Evolutionary conservation across 2,329 filamentous ascomycete genomes (phyloP).

Genomic region (Elsinoe perseae): DNA sequence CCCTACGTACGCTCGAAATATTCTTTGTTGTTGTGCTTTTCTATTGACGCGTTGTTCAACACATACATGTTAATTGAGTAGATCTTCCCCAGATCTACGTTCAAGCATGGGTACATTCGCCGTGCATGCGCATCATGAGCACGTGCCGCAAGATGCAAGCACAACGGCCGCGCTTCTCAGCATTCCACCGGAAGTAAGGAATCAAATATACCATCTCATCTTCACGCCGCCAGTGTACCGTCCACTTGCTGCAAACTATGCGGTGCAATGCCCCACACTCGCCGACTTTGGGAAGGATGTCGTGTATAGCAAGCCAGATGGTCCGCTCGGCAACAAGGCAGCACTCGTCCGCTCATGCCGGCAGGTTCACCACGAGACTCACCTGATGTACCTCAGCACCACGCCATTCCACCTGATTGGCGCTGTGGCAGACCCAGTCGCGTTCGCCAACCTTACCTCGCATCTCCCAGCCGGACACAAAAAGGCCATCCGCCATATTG

Average conservation of each 20-base stretch:
- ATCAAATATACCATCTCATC: slow-evolving; percentile 19
- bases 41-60: slow-evolving; percentile 5
- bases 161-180: slow-evolving; percentile 14
- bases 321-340: neutral
- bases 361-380: slow-evolving; percentile 15
- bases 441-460: slow-evolving; percentile 25
- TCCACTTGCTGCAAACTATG: neutral
- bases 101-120: neutral
- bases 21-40: slow-evolving; percentile 7
- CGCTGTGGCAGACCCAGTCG: slow-evolving; percentile 22
- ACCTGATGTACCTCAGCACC: slow-evolving; percentile 26
- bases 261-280: neutral
- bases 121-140: slow-evolving; percentile 1
- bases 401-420: slow-evolving; percentile 26
- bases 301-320: neutral
- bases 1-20: neutral
- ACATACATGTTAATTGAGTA: neutral
- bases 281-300: slow-evolving; percentile 6
- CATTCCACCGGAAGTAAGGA: slow-evolving; percentile 19
- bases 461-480: slow-evolving; percentile 22
- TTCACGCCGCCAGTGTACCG: slow-evolving; percentile 12
- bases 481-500: slow-evolving; percentile 27
- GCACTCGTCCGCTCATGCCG: slow-evolving; percentile 15
- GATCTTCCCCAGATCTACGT: slow-evolving; percentile 5
- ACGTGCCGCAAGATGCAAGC: slow-evolving; percentile 7